Conservation (phyloP, 768 basidiomycete species). For the Macrolepiota albuminosa region DNA sequence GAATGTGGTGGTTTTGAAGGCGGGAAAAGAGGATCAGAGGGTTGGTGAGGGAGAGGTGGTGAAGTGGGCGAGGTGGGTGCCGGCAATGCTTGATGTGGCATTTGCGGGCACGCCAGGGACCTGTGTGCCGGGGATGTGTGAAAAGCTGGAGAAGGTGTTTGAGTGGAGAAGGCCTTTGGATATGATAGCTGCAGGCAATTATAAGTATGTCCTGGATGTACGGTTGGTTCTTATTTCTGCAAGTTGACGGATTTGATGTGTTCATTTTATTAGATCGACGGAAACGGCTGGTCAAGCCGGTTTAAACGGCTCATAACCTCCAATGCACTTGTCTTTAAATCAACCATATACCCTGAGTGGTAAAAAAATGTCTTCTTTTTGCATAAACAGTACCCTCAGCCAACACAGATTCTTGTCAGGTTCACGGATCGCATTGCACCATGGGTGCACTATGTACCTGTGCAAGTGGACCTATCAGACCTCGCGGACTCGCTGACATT, state of each 20-base stretch:
- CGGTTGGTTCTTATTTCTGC: slow-evolving; percentile 16
- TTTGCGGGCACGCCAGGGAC: slow-evolving; percentile 30
- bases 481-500: slow-evolving; percentile 68
- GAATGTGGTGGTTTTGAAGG: slow-evolving; percentile 29
- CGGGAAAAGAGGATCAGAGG: slow-evolving; percentile 15
- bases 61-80: slow-evolving; percentile 28
- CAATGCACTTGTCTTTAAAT: slow-evolving; percentile 57
- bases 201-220: slow-evolving; percentile 59
- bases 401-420: slow-evolving; percentile 23
- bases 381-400: not conserved
- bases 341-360: slow-evolving; percentile 67
- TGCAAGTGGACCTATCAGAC: slow-evolving; percentile 59
- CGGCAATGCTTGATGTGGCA: slow-evolving; percentile 52
- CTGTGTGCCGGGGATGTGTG: slow-evolving; percentile 40
- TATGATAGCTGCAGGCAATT: slow-evolving; percentile 37
- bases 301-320: slow-evolving; percentile 59
- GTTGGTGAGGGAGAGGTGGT: slow-evolving; percentile 30
- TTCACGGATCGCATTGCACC: slow-evolving; percentile 49
- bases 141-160: slow-evolving; percentile 37
- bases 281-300: slow-evolving; percentile 59
- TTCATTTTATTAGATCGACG: slow-evolving; percentile 36
- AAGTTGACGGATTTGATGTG: not conserved
- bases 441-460: slow-evolving; percentile 72
- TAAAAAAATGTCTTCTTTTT: slow-evolving; percentile 13
- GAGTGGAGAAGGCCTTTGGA: slow-evolving; percentile 39